Conservation (phyloP, 2,329 filamentous ascomycete genomes). For the Fusarium xylarioides region DNA sequence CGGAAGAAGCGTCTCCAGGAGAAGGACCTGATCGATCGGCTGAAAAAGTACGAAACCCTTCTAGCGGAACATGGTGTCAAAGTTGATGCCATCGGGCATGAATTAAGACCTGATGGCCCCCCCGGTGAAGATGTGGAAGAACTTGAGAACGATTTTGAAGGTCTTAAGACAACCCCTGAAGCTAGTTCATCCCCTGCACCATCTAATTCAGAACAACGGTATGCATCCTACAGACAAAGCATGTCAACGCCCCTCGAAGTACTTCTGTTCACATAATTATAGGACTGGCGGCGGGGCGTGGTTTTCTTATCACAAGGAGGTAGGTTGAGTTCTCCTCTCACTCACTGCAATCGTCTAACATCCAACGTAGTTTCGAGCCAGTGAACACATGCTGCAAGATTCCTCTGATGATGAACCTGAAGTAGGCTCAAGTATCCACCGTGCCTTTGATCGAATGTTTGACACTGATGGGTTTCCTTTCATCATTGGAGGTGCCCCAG, state of each 20-base stretch:
- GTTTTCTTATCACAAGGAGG: constrained; percentile 64
- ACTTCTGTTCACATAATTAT: constrained; percentile 12
- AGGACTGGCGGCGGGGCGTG: constrained; percentile 46
- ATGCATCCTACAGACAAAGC: neutral
- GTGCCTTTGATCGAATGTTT: constrained; percentile 69
- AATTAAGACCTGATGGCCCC: constrained; percentile 46
- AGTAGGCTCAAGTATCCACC: constrained; percentile 62
- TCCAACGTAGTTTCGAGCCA: constrained; percentile 57
- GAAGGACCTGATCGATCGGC: constrained; percentile 73
- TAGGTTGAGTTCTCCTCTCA: constrained; percentile 39
- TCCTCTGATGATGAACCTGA: constrained; percentile 69
- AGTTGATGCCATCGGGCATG: constrained; percentile 73
- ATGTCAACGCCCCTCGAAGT: neutral
- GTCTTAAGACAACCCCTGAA: constrained; percentile 62
- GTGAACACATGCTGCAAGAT: constrained; percentile 58
- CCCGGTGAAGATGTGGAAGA: constrained; percentile 63
- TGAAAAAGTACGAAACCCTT: constrained; percentile 73
- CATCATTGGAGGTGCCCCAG: constrained; percentile 56
- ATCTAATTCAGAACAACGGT: constrained; percentile 45
- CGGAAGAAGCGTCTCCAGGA: constrained; percentile 74
- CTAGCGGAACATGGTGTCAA: constrained; percentile 71
- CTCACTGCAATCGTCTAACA: constrained; percentile 10
- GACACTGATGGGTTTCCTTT: constrained; percentile 67
- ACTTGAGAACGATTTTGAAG: constrained; percentile 64
- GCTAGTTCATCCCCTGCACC: constrained; percentile 50